These are phyloP conservation scores for Umbilicaria muhlenbergii DNA, from an alignment of 495 filamentous ascomycete genomes.

Conservation along the genomic window DNA sequence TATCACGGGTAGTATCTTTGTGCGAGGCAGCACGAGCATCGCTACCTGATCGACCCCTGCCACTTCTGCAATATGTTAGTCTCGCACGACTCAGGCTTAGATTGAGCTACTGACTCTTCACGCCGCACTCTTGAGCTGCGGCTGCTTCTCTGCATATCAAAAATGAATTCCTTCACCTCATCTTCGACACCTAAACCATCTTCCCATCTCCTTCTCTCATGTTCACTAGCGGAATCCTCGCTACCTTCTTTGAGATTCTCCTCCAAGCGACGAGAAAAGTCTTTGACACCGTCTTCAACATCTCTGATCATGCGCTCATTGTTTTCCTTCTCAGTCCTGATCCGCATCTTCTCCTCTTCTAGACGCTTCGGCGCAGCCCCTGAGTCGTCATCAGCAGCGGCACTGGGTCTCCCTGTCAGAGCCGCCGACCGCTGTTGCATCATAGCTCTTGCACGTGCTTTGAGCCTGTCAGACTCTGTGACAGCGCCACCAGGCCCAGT, in stretches of 20 bases:
- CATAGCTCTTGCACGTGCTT: slow-evolving; percentile 88
- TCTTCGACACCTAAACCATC: slow-evolving; percentile 95
- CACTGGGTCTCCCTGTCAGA: slow-evolving; percentile 64
- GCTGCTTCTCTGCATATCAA: slow-evolving; percentile 76
- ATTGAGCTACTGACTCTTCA: slow-evolving; percentile 42
- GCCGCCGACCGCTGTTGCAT: slow-evolving; percentile 97
- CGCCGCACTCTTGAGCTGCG: slow-evolving; percentile 57
- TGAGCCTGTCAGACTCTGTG: slow-evolving; percentile 87
- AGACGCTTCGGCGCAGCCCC: slow-evolving; percentile 65
- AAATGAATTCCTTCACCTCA: slow-evolving; percentile 93
- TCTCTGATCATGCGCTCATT: slow-evolving; percentile 94
- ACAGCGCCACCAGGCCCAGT: slow-evolving; percentile 84
- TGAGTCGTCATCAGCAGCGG: slow-evolving; percentile 44
- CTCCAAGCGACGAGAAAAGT: slow-evolving; percentile 71
- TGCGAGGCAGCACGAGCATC: slow-evolving; percentile 15
- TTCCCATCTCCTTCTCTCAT: slow-evolving; percentile 90
- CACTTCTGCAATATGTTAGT: slow-evolving; percentile 6
- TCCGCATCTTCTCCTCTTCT: slow-evolving; percentile 71
- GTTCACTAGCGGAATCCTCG: slow-evolving; percentile 56
- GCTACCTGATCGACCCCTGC: slow-evolving; percentile 8
- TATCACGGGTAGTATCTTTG: slow-evolving; percentile 15
- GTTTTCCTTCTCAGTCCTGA: slow-evolving; percentile 72
- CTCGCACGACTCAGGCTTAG: neutral
- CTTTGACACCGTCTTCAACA: slow-evolving; percentile 92
- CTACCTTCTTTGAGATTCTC: slow-evolving; percentile 70